Conservation (phyloP, 225 moss, liverwort and hornwort genomes). For the Pseudoscleropodium purum region DNA sequence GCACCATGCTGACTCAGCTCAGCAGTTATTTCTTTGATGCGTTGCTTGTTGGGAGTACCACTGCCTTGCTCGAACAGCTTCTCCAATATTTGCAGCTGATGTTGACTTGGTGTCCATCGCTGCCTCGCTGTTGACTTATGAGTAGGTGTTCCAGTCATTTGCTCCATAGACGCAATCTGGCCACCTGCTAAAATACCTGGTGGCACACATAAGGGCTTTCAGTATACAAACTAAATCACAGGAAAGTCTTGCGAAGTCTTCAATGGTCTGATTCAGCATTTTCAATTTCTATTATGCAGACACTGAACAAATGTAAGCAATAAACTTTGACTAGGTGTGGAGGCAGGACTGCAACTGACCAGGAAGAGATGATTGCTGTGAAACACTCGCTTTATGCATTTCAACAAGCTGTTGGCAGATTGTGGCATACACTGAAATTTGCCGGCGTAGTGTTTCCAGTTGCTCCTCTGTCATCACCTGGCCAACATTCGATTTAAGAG, state of each 20-base stretch:
- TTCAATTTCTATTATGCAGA: neutral
- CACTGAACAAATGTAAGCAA: neutral
- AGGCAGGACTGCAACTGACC: slow-evolving; percentile 43
- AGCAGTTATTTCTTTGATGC: slow-evolving; percentile 82
- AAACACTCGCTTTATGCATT: slow-evolving; percentile 93
- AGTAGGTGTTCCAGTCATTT: slow-evolving; percentile 68
- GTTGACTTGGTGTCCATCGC: slow-evolving; percentile 95
- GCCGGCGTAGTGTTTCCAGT: slow-evolving; percentile 78
- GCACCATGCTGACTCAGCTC: slow-evolving; percentile 90
- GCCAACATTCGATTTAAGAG: neutral
- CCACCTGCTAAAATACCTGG: slow-evolving; percentile 61
- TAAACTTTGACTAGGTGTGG: neutral
- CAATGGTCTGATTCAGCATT: neutral
- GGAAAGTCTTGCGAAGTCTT: neutral
- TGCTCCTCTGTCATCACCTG: slow-evolving; percentile 99
- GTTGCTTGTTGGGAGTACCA: slow-evolving; percentile 89
- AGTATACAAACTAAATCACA: neutral
- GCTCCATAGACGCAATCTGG: slow-evolving; percentile 65
- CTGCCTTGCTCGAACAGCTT: slow-evolving; percentile 87
- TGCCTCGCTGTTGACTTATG: slow-evolving; percentile 86
- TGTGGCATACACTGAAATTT: slow-evolving; percentile 96
- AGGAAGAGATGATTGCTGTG: slow-evolving; percentile 64
- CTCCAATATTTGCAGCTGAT: slow-evolving; percentile 92
- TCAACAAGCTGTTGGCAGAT: slow-evolving; percentile 99
- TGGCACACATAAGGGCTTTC: neutral